These are phyloP conservation scores for Gyromitra esculenta DNA, from an alignment of 2,329 filamentous ascomycete genomes.

Conservation along the genomic window DNA sequence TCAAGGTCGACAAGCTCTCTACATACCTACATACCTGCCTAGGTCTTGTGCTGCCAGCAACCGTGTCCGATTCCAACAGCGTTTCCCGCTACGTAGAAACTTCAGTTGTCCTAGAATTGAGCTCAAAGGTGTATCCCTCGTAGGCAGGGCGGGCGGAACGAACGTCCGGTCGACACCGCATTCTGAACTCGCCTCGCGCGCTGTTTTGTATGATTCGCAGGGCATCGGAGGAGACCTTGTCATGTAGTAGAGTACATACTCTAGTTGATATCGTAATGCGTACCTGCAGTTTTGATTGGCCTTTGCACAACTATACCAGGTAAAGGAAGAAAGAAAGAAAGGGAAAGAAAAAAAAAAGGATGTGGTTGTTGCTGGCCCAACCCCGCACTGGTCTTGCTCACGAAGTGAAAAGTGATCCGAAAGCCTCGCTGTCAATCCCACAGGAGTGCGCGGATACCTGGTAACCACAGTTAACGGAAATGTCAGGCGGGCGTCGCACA, in stretches of 20 bases:
- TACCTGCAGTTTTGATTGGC: slow-evolving; percentile 49
- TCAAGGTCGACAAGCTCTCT: slow-evolving; percentile 4
- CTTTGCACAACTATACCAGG: slow-evolving; percentile 35
- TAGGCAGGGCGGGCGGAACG: slow-evolving; percentile 6
- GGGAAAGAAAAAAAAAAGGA: slow-evolving; percentile 19
- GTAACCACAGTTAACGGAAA: slow-evolving; percentile 43
- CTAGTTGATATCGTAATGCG: slow-evolving; percentile 30
- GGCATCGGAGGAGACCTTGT: slow-evolving; percentile 12
- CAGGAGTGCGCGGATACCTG: slow-evolving; percentile 33
- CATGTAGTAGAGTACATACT: slow-evolving; percentile 16
- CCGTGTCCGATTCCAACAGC: slow-evolving; percentile 8
- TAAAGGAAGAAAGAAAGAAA: slow-evolving; percentile 35
- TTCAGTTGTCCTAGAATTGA: neutral
- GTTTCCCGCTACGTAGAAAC: neutral
- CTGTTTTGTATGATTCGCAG: slow-evolving; percentile 38
- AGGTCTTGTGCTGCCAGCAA: neutral
- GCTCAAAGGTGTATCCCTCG: slow-evolving; percentile 2
- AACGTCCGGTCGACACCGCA: slow-evolving; percentile 14
- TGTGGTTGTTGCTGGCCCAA: slow-evolving; percentile 21
- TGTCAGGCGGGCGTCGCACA: slow-evolving; percentile 33
- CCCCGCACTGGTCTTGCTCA: slow-evolving; percentile 36
- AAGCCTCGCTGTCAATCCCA: slow-evolving; percentile 44
- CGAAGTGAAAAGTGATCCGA: slow-evolving; percentile 30
- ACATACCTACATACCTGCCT: neutral
- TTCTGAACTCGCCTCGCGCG: slow-evolving; percentile 26